phyloP scores from a whole-genome alignment of 1,284 basidiomycete species.

The Xerocomus amazonicus region DNA sequence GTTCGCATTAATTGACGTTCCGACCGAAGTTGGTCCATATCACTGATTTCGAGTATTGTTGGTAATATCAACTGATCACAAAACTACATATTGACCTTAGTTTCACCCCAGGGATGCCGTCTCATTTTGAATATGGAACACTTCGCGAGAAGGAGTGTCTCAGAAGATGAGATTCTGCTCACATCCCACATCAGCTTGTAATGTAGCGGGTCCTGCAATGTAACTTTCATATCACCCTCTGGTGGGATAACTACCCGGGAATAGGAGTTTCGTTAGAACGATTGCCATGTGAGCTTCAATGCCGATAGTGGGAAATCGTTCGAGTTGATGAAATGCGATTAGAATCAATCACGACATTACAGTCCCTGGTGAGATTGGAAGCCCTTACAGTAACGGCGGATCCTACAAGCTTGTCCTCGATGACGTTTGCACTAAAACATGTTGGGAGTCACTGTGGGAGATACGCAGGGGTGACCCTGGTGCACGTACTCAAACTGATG shows the following conservation, averaged over 20 bases:
- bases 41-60: slow-evolving; percentile 14
- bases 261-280: neutral
- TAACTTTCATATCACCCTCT: neutral
- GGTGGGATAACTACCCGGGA: neutral
- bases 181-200: slow-evolving; percentile 15
- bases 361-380: neutral
- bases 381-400: neutral
- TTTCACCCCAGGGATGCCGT: slow-evolving; percentile 14
- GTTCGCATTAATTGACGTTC: neutral
- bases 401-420: too few relatives aligned
- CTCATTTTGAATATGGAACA: slow-evolving; percentile 18
- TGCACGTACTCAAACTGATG: neutral
- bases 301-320: neutral
- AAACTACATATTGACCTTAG: neutral
- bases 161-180: slow-evolving; percentile 10
- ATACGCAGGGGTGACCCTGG: neutral
- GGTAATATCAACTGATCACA: neutral
- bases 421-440: neutral
- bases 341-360: too few relatives aligned
- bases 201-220: neutral
- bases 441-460: slow-evolving; percentile 1
- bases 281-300: neutral
- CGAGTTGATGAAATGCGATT: too few relatives aligned
- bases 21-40: slow-evolving; percentile 12
- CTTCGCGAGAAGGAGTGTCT: slow-evolving; percentile 7